Evolutionary conservation across 164 flowering plant species (phyloP).

Genomic region (Aristolochia contorta): DNA sequence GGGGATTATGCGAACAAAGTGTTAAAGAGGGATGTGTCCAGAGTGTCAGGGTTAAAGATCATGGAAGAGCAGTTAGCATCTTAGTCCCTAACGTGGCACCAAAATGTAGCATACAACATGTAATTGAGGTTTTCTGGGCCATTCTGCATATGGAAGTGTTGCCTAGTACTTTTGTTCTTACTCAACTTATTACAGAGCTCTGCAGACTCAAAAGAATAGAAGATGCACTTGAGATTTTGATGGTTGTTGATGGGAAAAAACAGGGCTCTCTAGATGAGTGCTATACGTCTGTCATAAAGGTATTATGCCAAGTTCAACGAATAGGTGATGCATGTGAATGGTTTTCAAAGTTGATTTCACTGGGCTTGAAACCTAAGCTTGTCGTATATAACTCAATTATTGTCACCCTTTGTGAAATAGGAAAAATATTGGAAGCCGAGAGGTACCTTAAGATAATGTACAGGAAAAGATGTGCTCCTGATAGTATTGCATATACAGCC

Average conservation of each 20-base stretch:
- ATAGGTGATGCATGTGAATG: constrained; percentile 25
- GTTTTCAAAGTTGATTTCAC: constrained; percentile 27
- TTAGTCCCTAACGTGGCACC: constrained; percentile 24
- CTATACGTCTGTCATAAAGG: constrained; percentile 23
- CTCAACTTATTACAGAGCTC: constrained; percentile 23
- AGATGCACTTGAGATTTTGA: constrained; percentile 26
- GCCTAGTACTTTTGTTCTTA: constrained; percentile 32
- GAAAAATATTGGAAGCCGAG: constrained; percentile 27
- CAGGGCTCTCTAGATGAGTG: constrained; percentile 22
- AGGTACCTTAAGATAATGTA: constrained; percentile 27
- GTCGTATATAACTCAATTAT: constrained; percentile 28
- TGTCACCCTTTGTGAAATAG: constrained; percentile 24
- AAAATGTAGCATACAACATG: constrained; percentile 20
- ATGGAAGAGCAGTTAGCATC: constrained; percentile 23
- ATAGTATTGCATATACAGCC: constrained; percentile 28
- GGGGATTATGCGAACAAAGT: constrained; percentile 26
- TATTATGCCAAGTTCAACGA: constrained; percentile 21
- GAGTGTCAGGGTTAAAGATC: constrained; percentile 21
- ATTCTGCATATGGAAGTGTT: constrained; percentile 21
- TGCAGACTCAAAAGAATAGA: constrained; percentile 24
- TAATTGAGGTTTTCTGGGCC: constrained; percentile 23
- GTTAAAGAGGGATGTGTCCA: constrained; percentile 18
- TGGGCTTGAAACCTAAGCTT: constrained; percentile 25
- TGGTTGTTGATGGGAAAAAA: constrained; percentile 22
- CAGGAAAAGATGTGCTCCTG: constrained; percentile 28